A percentile compares a stretch with the other conserved stretches of the same genome.
Conservation (phyloP, 139 green algal species). For the Dunaliella sp. region DNA sequence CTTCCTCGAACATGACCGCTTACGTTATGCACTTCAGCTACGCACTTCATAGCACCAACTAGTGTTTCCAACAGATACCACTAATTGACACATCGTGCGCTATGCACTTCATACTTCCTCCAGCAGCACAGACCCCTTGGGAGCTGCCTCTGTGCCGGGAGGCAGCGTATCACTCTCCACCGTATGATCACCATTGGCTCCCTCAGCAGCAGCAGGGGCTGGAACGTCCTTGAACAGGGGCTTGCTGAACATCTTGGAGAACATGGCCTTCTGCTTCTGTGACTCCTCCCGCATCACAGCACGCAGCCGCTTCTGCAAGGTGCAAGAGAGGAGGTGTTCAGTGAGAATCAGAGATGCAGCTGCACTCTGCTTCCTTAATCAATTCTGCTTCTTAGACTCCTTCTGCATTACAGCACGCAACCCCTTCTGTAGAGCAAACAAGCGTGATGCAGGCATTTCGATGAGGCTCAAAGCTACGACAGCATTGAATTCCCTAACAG, state of each 20-base stretch:
- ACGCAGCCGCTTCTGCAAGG: slow-evolving; percentile 13
- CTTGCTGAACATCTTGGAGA: slow-evolving; percentile 26
- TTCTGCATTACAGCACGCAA: slow-evolving; percentile 18
- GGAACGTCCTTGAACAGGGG: neutral
- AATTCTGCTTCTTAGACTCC: slow-evolving; percentile 66
- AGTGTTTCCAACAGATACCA: neutral
- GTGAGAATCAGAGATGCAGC: no score
- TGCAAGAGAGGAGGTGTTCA: neutral
- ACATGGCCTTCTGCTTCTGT: slow-evolving; percentile 58
- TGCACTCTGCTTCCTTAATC: no score
- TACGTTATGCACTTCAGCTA: no score
- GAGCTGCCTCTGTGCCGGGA: neutral
- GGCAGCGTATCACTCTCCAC: neutral
- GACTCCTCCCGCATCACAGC: slow-evolving; percentile 32
- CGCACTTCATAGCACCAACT: no score
- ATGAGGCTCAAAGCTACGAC: no score
- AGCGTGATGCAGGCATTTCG: neutral
- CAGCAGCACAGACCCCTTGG: neutral
- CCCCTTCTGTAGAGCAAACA: slow-evolving; percentile 16
- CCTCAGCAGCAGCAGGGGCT: neutral
- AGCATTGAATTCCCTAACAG: no score
- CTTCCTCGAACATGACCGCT: no score
- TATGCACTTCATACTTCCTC: neutral
- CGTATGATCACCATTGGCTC: neutral
- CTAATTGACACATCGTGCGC: no score